Evolutionary conservation across 345 rosid genomes (phyloP).

Genomic region (Euphorbia peplus): DNA sequence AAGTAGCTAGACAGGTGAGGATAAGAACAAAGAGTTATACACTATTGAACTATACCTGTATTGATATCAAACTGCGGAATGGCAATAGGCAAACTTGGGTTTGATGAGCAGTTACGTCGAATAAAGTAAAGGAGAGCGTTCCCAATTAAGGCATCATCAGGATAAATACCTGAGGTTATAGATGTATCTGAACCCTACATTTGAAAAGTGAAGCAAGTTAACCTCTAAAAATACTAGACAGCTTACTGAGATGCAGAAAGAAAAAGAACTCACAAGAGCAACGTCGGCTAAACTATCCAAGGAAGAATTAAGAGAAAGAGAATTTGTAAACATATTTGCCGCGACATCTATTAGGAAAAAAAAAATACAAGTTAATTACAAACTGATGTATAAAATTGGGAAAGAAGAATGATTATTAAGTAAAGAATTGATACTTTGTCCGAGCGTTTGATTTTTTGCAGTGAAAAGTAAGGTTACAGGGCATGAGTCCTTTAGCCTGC

Average conservation of each 20-base stretch:
- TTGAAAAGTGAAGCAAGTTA: constrained; percentile 12
- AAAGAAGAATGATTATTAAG: not conserved
- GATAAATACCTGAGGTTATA: constrained; percentile 28
- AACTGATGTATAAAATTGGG: not conserved
- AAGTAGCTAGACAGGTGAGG: not conserved
- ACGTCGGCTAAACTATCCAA: constrained; percentile 36
- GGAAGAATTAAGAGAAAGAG: constrained; percentile 36
- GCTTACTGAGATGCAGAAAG: not conserved
- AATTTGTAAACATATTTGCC: constrained; percentile 42
- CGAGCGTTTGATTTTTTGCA: constrained; percentile 60
- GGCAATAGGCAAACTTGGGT: constrained; percentile 35
- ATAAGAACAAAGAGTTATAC: not conserved
- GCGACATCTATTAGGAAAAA: constrained; percentile 40
- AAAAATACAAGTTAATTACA: constrained; percentile 1
- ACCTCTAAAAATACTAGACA: constrained; percentile 1
- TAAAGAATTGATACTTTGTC: constrained; percentile 36
- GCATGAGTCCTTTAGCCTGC: constrained; percentile 56
- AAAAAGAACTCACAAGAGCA: constrained; percentile 47
- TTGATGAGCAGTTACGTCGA: constrained; percentile 47
- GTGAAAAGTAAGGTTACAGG: constrained; percentile 64
- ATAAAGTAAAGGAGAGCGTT: constrained; percentile 44
- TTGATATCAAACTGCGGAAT: constrained; percentile 10
- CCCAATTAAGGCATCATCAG: constrained; percentile 48
- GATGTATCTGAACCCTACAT: constrained; percentile 60
- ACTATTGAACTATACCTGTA: constrained; percentile 1